Evolutionary conservation across 495 filamentous ascomycete genomes (phyloP), one percentile per base, ranked within the genome.

Genomic region (Daldinia childiae): DNA sequence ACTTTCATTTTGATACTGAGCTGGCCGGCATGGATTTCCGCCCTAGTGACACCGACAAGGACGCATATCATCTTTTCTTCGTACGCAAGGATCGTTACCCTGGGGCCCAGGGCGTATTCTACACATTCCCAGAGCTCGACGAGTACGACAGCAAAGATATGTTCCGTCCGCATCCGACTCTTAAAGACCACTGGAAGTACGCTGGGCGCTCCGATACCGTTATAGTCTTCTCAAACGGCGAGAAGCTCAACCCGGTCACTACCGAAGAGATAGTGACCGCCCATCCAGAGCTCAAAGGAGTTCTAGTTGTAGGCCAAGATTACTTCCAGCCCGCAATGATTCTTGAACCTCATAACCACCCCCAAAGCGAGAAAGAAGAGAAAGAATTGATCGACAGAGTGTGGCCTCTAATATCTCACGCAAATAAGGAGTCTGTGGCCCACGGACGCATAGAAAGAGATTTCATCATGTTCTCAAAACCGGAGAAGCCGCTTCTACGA

Each of bases 151-250:
- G 84, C 14, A 85, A 85, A 36, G 88, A 91, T 71, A 74, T 90
- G 12, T 91, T 82, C 74, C 69, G 73, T 14, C 81, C 77, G 19
- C 87, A 90, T 69, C 84, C 87, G 0, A 79, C 79, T 1, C 62
- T 82, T 19, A 71, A 81, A 0, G 74, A 84, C 30, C 64, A 83
- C 26, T 90, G 86, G 87, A 71, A 76, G 11, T 87, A 85, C 64
- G 62, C 72, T 26, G 85, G 87, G 6, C 83, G 89, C 8, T 66
- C 77, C 4, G 89, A 91, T 69, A 88, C 89, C 71, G 78, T 90
- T 41, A 86, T 91, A 57, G 88, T 90, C 3, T 85, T 91, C 60
- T 84, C 81, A 14, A 90, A 87, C 74, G 89, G 88, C 14, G 87
- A 91, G 73, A 91, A 90, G 74, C 74, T 87, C 8, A 90, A 90